Conservation (phyloP, 2,329 filamentous ascomycete species). For the Colletotrichum camelliae region DNA sequence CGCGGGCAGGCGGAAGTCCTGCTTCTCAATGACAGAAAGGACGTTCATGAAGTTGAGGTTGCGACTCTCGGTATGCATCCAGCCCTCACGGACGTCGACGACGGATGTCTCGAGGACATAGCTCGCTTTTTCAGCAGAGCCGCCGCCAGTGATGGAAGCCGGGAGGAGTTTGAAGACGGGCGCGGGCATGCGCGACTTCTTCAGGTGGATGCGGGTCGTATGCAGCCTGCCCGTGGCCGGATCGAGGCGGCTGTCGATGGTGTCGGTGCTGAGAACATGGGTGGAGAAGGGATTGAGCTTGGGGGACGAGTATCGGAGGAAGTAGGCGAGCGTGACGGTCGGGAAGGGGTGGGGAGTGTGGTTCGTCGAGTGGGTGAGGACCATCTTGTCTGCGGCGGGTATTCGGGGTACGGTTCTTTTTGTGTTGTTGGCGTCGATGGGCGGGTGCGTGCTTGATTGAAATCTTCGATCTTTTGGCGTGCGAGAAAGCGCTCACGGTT, state of each 20-base stretch:
- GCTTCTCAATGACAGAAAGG: slow-evolving; percentile 77
- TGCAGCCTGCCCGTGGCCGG: slow-evolving; percentile 75
- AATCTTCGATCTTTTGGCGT: not conserved
- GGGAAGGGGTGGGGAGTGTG: slow-evolving; percentile 81
- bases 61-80: slow-evolving; percentile 82
- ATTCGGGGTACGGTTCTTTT: not conserved
- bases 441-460: not conserved
- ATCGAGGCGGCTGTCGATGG: slow-evolving; percentile 77
- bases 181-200: slow-evolving; percentile 78
- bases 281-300: slow-evolving; percentile 78
- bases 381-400: slow-evolving; percentile 50
- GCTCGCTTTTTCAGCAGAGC: slow-evolving; percentile 68
- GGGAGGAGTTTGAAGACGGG: slow-evolving; percentile 80
- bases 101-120: slow-evolving; percentile 83
- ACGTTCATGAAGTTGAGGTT: slow-evolving; percentile 86
- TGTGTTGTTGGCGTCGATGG: not conserved
- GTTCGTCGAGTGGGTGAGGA: slow-evolving; percentile 68
- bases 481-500: slow-evolving; percentile 13
- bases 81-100: slow-evolving; percentile 79
- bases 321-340: slow-evolving; percentile 87
- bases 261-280: slow-evolving; percentile 85
- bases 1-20: slow-evolving; percentile 64
- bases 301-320: slow-evolving; percentile 80
- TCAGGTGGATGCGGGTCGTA: slow-evolving; percentile 81
- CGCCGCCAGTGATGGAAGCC: slow-evolving; percentile 69